Evolutionary conservation across 2,329 filamentous ascomycete species (phyloP), one percentile per base, ranked within the genome.

Genomic region (Stemphylium beticola): DNA sequence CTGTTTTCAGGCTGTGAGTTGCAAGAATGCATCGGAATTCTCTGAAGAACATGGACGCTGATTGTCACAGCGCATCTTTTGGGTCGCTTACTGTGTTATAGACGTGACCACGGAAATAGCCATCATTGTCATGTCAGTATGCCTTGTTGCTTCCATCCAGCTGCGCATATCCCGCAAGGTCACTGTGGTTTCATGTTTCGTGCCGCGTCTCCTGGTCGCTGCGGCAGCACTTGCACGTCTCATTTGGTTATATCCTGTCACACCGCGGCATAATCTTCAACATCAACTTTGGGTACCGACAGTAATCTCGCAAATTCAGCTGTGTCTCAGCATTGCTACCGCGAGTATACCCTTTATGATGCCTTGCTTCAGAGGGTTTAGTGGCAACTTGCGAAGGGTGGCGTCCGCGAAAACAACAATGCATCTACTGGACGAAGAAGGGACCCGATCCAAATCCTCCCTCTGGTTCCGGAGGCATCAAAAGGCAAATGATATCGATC

Each of bases 341-440:
- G 71, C 69, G 26, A 71, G 70, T 45, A 69, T 74, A 29, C 72
- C 69, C 4, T 73, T 69, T 40, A 68, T 74, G 63, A 61, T 70
- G 6, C 66, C 67, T 0, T 68, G 68, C 41, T 69, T 73, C 42
- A 64, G 63, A 31, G 55, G 55, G 20, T 29, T 66, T 0, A 65
- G 69, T 14, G 51, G 57, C 2, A 61, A 52, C 4, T 43, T 64
- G 9, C 60, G 60, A 41, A 56, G 62, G 34, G 53, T 58, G 10
- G 51, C 62, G 8, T 56, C 58, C 20, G 44, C 57, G 1, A 57
- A 55, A 34, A 64, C 60, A 12, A 36, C 49, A 17, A 53, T 55
- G 18, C 34, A 48, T 33, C 47, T 18, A 0, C 40, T 39, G 7
- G 39, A 67, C 29, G 57, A 61, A n/a, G 51, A 46, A 14, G 22